phyloP scores from a whole-genome alignment of 202 grass and related monocot genomes.

The Zizania palustris region DNA sequence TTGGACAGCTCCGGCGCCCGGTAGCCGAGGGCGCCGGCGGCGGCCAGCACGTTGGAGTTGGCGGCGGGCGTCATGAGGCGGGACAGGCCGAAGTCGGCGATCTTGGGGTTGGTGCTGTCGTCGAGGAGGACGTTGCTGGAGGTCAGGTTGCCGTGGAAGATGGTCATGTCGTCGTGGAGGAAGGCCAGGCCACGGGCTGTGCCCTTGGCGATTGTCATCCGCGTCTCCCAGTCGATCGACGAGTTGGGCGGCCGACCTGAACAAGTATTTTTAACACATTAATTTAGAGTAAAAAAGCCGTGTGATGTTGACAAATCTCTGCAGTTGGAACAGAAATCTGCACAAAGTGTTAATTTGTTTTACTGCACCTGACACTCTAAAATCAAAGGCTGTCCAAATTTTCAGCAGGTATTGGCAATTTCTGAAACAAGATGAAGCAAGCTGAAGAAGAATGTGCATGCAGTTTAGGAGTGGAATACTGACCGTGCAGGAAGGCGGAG shows the following conservation, averaged over 20 bases:
- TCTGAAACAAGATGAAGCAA: not conserved
- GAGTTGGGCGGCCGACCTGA: slow-evolving; percentile 58
- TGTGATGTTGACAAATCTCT: not conserved
- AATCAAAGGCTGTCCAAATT: not conserved
- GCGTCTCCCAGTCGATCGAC: slow-evolving; percentile 48
- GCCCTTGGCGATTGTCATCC: slow-evolving; percentile 66
- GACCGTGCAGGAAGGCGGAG: slow-evolving; percentile 59
- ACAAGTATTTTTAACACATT: not conserved
- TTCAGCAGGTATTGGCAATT: not conserved
- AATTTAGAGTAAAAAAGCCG: not conserved
- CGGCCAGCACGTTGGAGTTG: slow-evolving; percentile 64
- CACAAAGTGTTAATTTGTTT: not conserved
- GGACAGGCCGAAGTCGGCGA: slow-evolving; percentile 59
- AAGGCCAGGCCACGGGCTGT: slow-evolving; percentile 49
- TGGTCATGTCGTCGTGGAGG: slow-evolving; percentile 54
- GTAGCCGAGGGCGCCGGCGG: slow-evolving; percentile 59
- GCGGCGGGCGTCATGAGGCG: slow-evolving; percentile 60
- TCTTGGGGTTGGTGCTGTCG: slow-evolving; percentile 48
- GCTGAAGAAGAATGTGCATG: not conserved
- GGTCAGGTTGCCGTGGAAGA: slow-evolving; percentile 67
- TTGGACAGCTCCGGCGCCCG: slow-evolving; percentile 78
- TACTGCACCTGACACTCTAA: not conserved
- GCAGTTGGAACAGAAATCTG: not conserved
- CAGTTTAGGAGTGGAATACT: not conserved
- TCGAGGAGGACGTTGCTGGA: slow-evolving; percentile 64